Percentiles rank a stretch among this genome's conserved stretches.
phyloP scores from a whole-genome alignment of 1,284 basidiomycete species.

The Erythrobasidium hasegawianum region DNA sequence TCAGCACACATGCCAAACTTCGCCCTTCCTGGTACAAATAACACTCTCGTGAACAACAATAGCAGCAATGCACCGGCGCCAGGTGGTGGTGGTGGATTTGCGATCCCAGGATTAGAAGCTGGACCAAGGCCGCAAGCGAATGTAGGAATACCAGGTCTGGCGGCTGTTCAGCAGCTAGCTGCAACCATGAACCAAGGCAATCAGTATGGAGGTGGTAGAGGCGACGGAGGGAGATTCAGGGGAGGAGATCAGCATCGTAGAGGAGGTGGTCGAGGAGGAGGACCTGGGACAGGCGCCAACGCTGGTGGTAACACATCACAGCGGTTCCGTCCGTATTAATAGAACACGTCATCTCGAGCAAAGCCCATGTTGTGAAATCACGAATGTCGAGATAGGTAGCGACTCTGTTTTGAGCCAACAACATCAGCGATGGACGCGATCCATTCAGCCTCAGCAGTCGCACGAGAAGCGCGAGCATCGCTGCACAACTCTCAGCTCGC shows the following conservation, averaged over 20 bases:
- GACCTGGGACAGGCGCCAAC: neutral
- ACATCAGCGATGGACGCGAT: too few relatives aligned
- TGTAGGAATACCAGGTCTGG: conserved; percentile 24
- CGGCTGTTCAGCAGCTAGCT: conserved; percentile 29
- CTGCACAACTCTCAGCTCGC: neutral
- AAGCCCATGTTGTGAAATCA: too few relatives aligned
- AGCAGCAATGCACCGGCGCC: neutral
- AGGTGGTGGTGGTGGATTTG: conserved; percentile 17
- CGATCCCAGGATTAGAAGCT: conserved; percentile 28
- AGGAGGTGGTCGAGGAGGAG: conserved; percentile 5
- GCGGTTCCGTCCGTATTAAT: conserved; percentile 24
- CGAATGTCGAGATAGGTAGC: too few relatives aligned
- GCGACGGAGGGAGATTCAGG: conserved; percentile 1
- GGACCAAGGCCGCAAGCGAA: neutral
- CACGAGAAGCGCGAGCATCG: neutral
- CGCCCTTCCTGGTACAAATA: neutral
- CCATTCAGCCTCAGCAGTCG: too few relatives aligned
- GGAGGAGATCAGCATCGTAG: conserved; percentile 2
- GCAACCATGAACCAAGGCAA: conserved; percentile 4
- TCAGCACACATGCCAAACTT: conserved; percentile 7
- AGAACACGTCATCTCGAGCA: too few relatives aligned
- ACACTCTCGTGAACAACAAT: neutral
- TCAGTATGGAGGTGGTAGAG: neutral
- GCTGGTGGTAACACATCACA: conserved; percentile 1
- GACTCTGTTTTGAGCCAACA: too few relatives aligned